Evolutionary conservation across 2,329 filamentous ascomycete species (phyloP).

Genomic region (Scytalidium lignicola): DNA sequence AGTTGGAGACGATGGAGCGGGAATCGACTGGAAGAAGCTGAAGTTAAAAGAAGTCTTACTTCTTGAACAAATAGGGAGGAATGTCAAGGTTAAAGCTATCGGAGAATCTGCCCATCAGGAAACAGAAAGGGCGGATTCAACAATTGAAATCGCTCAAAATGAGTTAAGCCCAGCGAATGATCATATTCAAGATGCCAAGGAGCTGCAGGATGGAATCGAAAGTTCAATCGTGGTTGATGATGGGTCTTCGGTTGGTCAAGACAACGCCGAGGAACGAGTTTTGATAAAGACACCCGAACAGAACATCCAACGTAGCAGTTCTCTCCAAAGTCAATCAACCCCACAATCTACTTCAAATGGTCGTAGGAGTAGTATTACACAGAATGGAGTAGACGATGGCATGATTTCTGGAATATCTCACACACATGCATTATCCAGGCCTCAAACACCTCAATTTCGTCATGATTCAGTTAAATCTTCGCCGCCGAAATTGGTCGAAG

Average conservation of each 20-base stretch:
- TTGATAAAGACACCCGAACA: constrained; percentile 1
- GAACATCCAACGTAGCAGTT: constrained; percentile 1
- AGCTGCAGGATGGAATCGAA: neutral
- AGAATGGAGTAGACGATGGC: neutral
- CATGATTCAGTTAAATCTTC: neutral
- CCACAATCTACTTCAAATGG: neutral
- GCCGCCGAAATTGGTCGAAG: neutral
- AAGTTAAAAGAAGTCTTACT: neutral
- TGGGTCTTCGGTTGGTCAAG: neutral
- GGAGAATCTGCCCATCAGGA: neutral
- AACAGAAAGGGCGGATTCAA: neutral
- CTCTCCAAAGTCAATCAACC: neutral
- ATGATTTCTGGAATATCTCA: neutral
- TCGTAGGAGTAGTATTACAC: neutral
- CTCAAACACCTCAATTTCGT: neutral
- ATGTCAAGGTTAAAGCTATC: neutral
- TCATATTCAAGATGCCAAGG: neutral
- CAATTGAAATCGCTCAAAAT: neutral
- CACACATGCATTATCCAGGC: neutral
- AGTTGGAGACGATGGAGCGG: neutral
- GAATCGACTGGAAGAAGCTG: neutral
- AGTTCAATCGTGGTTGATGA: neutral
- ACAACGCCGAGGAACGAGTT: neutral
- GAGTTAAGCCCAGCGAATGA: neutral
- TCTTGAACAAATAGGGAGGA: neutral